Evolutionary conservation across 2,329 filamentous ascomycete genomes (phyloP).

Genomic region (Helotiales sp.): DNA sequence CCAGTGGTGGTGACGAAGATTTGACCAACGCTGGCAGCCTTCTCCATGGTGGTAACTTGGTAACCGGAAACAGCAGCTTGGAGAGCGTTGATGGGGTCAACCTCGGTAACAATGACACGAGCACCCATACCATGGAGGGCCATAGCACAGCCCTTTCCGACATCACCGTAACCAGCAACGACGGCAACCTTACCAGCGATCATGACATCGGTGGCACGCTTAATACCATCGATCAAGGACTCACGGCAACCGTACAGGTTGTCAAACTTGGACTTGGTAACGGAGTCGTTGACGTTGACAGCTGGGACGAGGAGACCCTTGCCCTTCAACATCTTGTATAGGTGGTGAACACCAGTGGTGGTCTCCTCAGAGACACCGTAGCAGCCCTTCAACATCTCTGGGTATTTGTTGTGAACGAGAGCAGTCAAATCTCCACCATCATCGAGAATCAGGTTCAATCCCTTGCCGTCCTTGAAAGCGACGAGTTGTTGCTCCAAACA

Average conservation of each 20-base stretch:
- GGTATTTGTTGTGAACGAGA: constrained; percentile 97
- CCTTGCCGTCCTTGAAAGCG: constrained; percentile 95
- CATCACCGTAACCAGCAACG: constrained; percentile 97
- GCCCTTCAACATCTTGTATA: constrained; percentile 97
- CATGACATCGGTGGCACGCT: constrained; percentile 99
- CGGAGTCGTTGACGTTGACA: constrained; percentile 99
- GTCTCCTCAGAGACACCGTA: constrained; percentile 99
- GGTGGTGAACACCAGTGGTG: constrained; percentile 98
- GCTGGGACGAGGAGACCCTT: constrained; percentile 85
- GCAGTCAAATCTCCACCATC: constrained; percentile 96
- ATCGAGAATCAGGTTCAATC: constrained; percentile 98
- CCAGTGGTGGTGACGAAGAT: constrained; percentile 99
- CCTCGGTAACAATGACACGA: constrained; percentile 92
- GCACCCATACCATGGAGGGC: constrained; percentile 97
- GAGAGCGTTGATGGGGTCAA: constrained; percentile 99
- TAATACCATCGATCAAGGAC: constrained; percentile 98
- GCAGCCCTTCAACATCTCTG: constrained; percentile 97
- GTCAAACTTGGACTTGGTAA: constrained; percentile 99
- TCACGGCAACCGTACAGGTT: constrained; percentile 99
- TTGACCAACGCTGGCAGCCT: constrained; percentile 84
- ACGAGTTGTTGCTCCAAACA: constrained; percentile 97
- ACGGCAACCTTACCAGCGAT: constrained; percentile 98
- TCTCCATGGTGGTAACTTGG: constrained; percentile 98
- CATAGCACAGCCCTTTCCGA: constrained; percentile 97
- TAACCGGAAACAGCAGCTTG: constrained; percentile 97